Evolutionary conservation across 306 rosid species (phyloP), one percentile per base, ranked within the genome.

Genomic region (Cucumis cinereus): DNA sequence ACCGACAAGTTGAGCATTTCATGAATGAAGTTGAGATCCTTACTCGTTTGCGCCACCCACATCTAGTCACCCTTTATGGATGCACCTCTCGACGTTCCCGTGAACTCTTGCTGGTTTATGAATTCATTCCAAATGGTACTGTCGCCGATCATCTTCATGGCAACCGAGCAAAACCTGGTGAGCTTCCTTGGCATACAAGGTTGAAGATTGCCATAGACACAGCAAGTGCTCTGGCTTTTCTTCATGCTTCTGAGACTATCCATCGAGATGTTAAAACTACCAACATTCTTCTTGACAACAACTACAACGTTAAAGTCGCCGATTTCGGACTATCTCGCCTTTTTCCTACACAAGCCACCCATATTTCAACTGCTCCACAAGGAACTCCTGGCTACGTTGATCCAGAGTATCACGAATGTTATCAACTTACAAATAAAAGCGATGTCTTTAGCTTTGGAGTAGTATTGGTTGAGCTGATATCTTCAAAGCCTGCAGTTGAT

Each of bases 361-460:
- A 93, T 58, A 13, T 91, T 53, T 93, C 97, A 52, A 93, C 97
- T 13, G 97, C 90, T 71, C 97, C 97, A 71, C 97, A 91, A 81
- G 98, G 98, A 36, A 93, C 98, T 75, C 98, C 98, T 0, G 98
- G 98, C 30, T 93, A 93, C 24, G 89, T 93, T 8, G 98, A 93
- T 77, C 97, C 98, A 0, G 97, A 93, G 30, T 91, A 91, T 81
- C 90, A 87, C 11, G 85, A 89, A 19, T 88, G 94, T 77, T 88
- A 93, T 69, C 90, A 91, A 77, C 90, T 93, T 8, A 91, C 96
- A 2, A 47, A 53, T 43, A 91, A 88, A 74, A 93, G 98, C 36
- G 98, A 93, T 59, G 97, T 93, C 4, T 93, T 79, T 50, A 91
- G 97, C 89, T 91, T 91, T 33, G 98, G 98, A 15, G 98, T 93